Evolutionary conservation across 768 basidiomycete genomes (phyloP).

Genomic region (Coprinellus aureogranulatus): DNA sequence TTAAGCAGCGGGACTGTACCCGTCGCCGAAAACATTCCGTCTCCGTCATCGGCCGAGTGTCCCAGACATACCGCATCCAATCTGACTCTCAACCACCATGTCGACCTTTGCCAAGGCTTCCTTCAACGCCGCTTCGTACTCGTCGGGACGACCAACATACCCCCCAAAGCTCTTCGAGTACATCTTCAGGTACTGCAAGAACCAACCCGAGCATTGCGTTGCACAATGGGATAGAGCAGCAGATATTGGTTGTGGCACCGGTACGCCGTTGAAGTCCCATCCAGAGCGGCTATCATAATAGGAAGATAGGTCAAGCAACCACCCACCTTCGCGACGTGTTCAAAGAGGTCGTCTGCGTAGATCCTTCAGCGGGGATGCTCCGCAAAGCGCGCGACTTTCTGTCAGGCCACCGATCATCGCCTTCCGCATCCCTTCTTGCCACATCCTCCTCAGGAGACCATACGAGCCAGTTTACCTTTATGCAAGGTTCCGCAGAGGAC

Average conservation of each 20-base stretch:
- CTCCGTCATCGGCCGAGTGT: too few relatives aligned
- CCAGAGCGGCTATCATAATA: too few relatives aligned
- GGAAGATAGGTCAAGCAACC: slow-evolving; percentile 73
- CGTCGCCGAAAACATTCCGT: too few relatives aligned
- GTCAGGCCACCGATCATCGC: slow-evolving; percentile 10
- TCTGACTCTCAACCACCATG: slow-evolving; percentile 39
- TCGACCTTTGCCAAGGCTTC: slow-evolving; percentile 70
- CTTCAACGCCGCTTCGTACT: slow-evolving; percentile 68
- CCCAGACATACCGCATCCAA: too few relatives aligned
- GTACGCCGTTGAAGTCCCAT: slow-evolving; percentile 39
- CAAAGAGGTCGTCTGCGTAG: slow-evolving; percentile 63
- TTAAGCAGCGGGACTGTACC: too few relatives aligned
- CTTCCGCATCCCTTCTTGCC: not conserved
- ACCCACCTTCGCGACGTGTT: slow-evolving; percentile 50
- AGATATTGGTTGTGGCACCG: slow-evolving; percentile 85
- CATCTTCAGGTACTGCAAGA: slow-evolving; percentile 57
- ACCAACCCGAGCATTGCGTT: not conserved
- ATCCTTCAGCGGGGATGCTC: slow-evolving; percentile 75
- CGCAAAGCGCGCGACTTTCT: slow-evolving; percentile 37
- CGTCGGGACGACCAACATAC: slow-evolving; percentile 71
- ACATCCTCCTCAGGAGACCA: not conserved
- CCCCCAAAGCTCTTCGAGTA: slow-evolving; percentile 62
- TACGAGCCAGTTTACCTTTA: slow-evolving; percentile 21
- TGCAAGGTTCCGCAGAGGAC: slow-evolving; percentile 51
- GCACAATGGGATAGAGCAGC: slow-evolving; percentile 56